These are phyloP conservation scores for Sphagnum tenellum DNA, from an alignment of 225 moss, liverwort and hornwort species.

Conservation along the genomic window DNA sequence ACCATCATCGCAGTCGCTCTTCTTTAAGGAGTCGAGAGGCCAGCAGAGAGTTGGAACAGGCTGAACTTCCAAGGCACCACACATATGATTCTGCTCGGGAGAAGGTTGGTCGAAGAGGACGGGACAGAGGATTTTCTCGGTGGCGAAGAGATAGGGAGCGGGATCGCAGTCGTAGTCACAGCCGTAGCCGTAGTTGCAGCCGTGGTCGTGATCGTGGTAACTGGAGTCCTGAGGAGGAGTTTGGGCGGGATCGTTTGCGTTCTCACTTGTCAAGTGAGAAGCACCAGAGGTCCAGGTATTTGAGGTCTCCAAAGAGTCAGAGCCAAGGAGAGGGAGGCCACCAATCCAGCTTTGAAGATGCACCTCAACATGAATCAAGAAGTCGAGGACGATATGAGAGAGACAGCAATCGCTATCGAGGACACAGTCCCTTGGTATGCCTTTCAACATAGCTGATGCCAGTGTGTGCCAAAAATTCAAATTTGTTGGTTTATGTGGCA, in stretches of 20 bases:
- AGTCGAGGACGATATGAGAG: conserved; percentile 73
- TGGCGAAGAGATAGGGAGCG: conserved; percentile 59
- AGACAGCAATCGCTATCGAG: conserved; percentile 66
- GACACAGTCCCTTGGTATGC: conserved; percentile 53
- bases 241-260: conserved; percentile 63
- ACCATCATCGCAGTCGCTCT: conserved; percentile 47
- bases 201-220: conserved; percentile 59
- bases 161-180: conserved; percentile 80
- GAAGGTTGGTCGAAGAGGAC: conserved; percentile 62
- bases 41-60: conserved; percentile 63
- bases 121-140: conserved; percentile 42
- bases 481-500: too few relatives aligned
- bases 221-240: conserved; percentile 77
- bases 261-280: conserved; percentile 72
- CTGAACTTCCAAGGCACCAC: conserved; percentile 53
- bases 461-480: too few relatives aligned
- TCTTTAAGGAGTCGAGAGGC: conserved; percentile 57
- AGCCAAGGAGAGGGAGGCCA: conserved; percentile 76
- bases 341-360: conserved; percentile 78
- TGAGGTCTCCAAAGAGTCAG: conserved; percentile 77
- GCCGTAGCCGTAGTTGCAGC: conserved; percentile 75
- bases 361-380: conserved; percentile 34
- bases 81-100: conserved; percentile 68
- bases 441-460: not conserved
- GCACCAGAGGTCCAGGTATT: conserved; percentile 42